Evolutionary conservation across 2,329 filamentous ascomycete genomes (phyloP), one percentile per base, ranked within the genome.

Genomic region (Zelopaecilomyces penicillatus): DNA sequence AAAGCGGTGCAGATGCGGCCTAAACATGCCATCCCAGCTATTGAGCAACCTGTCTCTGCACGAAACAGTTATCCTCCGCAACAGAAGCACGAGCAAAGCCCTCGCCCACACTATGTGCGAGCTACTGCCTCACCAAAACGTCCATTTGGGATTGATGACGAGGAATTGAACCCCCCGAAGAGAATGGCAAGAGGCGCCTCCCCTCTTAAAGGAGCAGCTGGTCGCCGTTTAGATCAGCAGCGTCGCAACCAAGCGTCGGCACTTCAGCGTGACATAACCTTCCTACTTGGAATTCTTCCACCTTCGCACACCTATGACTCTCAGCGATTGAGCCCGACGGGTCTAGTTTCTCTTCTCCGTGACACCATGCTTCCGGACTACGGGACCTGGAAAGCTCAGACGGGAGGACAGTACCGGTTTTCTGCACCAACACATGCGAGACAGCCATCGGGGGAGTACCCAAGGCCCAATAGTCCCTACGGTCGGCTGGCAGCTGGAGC

Each of bases 111-210:
- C 36, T 73, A 70, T 47, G 45, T 70, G 10, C 67, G 67, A 12
- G 58, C 64, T 5, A 70, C 69, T 19, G 73, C 76, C 44, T 81
- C 77, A 2, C 77, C 78, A 2, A 82, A 81, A 59, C 73, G 83
- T 37, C 74, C 82, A 0, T 75, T 81, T 34, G 77, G 75, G 2
- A 53, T 62, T 8, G 86, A 90, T 47, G 89, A 95, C 35, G 83
- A 87, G 33, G 82, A 83, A 49, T 68, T 75, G 33, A 80, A 80
- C 52, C 83, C 86, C 19, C 87, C 89, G 1, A 86, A 90, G 54
- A 96, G 97, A 63, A 76, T 96, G 42, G 78, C 83, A 40, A 82
- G 94, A 37, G 90, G 85, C n/a, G 89, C 87, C 45, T 97, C 91
- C 5, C 93, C 94, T 0, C 74, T 97, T 33, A 98, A 97, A 62